Evolutionary conservation across 352 stramenopile species (phyloP), one percentile per base, ranked within the genome.

Genomic region (Phytophthora niederhauseri): DNA sequence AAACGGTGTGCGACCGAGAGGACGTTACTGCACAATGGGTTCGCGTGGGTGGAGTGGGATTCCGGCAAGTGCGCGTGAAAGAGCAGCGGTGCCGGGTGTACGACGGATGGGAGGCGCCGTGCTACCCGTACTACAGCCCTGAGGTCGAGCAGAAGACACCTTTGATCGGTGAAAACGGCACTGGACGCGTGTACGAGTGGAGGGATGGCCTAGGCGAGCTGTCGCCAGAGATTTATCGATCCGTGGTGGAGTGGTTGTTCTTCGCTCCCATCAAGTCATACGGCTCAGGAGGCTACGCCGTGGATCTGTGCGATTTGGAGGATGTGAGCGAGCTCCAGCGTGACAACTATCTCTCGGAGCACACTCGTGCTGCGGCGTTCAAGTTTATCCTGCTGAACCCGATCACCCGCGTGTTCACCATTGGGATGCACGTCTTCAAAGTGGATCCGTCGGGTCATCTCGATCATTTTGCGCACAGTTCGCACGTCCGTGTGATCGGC

Each of bases 321-420:
- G 72, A 85, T 20, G 77, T 91, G 4, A 75, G 84, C 1, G 83
- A 91, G 19, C 62, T 97, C 28, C 77, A 89, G 36, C 69, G 75
- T 26, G 89, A 96, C 66, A 70, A 83, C 14, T 96, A 85, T 76
- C 75, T 97, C 20, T 90, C 88, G 0, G 76, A 92, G 22, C 72
- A 89, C 6, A 96, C 90, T 24, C 88, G 90, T n/a, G 87, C 90
- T 26, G 81, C 91, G 9, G 85, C 89, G 38, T 79, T 97, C 60
- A 85, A 95, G 61, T 97, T 97, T 52, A 92, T 88, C 57, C 73
- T 97, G 34, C 73, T 96, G 52, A 97, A 97, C 55, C 90, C 90
- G 0, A 76, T 94, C 36, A 96, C 90, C n/a, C 82, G 87, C n/a
- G 84, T 97, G 3, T 94, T 97, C 57, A 96, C 90, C 12, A 84